Evolutionary conservation across 116 monocot species (phyloP).

Genomic region (Iris pallida): DNA sequence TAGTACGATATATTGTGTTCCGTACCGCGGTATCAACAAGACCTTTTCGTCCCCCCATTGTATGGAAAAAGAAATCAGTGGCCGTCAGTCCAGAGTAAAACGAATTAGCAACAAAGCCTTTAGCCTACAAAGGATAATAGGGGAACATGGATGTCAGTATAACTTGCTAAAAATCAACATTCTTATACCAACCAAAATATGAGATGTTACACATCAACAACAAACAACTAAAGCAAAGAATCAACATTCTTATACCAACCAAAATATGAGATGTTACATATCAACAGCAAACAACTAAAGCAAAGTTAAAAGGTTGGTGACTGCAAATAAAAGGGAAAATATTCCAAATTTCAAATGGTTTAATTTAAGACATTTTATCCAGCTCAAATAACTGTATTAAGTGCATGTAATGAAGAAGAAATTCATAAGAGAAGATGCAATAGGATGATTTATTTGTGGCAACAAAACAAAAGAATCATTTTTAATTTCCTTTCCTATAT

Average conservation of each 20-base stretch:
- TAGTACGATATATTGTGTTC: not conserved
- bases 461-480: too few species aligned
- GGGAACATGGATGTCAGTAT: not conserved
- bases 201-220: not conserved
- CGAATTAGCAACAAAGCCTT: conserved; percentile 99
- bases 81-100: conserved; percentile 95
- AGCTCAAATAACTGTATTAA: too few species aligned
- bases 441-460: too few species aligned
- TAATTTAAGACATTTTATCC: too few species aligned
- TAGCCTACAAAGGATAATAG: conserved; percentile 54
- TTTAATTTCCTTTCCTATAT: too few species aligned
- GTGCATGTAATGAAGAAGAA: too few species aligned
- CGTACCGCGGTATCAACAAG: conserved; percentile 98
- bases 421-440: too few species aligned
- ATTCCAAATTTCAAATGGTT: too few species aligned
- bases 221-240: not conserved
- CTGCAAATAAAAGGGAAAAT: too few species aligned
- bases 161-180: not conserved
- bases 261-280: not conserved
- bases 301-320: too few species aligned
- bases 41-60: conserved; percentile 99
- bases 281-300: not conserved
- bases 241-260: not conserved
- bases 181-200: not conserved
- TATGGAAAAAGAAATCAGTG: conserved; percentile 99